Evolutionary conservation across 2,329 filamentous ascomycete species (phyloP).

Genomic region (Microsporum ferrugineum): DNA sequence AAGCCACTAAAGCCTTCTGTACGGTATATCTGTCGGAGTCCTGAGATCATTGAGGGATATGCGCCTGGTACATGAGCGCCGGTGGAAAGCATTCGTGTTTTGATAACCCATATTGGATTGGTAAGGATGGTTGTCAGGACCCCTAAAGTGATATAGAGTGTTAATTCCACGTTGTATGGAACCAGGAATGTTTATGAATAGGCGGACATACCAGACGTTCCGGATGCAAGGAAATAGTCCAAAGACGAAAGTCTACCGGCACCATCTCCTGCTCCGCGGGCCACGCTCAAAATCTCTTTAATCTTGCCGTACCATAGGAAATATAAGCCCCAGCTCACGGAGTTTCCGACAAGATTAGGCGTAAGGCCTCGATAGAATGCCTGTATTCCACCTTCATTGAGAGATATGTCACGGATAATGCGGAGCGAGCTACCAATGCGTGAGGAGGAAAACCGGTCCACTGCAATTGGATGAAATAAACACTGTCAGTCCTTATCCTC

Average conservation of each 20-base stretch:
- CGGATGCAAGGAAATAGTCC: conserved; percentile 75
- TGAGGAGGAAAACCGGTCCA: conserved; percentile 39
- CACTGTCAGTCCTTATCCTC: conserved; percentile 9
- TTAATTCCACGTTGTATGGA: not conserved
- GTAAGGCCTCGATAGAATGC: conserved; percentile 82
- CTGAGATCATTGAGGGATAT: conserved; percentile 66
- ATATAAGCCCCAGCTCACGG: conserved; percentile 80
- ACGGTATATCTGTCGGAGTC: conserved; percentile 53
- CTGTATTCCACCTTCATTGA: conserved; percentile 46
- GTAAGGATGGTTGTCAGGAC: conserved; percentile 69
- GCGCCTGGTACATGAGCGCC: conserved; percentile 63
- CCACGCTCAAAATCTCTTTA: conserved; percentile 42
- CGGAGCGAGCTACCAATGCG: conserved; percentile 43
- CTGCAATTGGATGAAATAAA: conserved; percentile 36
- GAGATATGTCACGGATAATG: conserved; percentile 42
- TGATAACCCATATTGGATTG: conserved; percentile 96
- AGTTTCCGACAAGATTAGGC: conserved; percentile 85
- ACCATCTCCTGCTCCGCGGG: conserved; percentile 26
- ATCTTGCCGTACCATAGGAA: conserved; percentile 63
- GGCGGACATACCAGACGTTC: conserved; percentile 40
- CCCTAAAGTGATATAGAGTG: conserved; percentile 38
- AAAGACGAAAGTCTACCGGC: conserved; percentile 41
- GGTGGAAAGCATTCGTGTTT: conserved; percentile 90
- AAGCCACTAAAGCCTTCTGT: conserved; percentile 69
- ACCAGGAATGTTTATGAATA: not conserved